phyloP scores from a whole-genome alignment of 2,329 filamentous ascomycete species.

The Leptosphaerulina australis region DNA sequence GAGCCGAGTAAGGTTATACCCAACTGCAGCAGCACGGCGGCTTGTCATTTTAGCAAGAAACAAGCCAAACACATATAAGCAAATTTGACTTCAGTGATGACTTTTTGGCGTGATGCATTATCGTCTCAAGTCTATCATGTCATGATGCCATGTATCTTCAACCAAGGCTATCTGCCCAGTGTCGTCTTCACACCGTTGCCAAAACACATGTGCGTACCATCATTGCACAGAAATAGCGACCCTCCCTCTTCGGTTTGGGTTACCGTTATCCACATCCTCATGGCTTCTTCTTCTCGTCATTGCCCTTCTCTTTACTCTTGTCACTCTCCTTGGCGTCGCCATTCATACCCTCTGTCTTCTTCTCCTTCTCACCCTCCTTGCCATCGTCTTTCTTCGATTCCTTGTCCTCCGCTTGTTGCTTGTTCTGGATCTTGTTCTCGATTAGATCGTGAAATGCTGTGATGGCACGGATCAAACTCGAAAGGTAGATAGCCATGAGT shows the following conservation, averaged over 20 bases:
- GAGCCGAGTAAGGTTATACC: conserved; percentile 25
- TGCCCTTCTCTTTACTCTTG: conserved; percentile 62
- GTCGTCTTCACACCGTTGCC: neutral
- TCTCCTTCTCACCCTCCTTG: conserved; percentile 70
- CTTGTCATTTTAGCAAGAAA: neutral
- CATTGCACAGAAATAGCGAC: neutral
- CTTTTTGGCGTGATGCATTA: conserved; percentile 21
- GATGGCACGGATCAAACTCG: conserved; percentile 94
- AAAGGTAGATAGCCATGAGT: conserved; percentile 97
- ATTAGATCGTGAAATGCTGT: conserved; percentile 99
- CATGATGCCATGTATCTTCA: conserved; percentile 25
- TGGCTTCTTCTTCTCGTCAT: conserved; percentile 61
- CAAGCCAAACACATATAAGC: neutral
- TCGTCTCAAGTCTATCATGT: conserved; percentile 36
- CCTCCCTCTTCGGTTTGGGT: neutral
- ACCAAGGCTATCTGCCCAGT: neutral
- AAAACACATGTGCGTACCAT: neutral
- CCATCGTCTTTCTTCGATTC: conserved; percentile 69
- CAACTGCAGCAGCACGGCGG: conserved; percentile 32
- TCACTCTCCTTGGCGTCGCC: conserved; percentile 57
- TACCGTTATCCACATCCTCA: neutral
- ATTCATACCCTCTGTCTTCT: conserved; percentile 61
- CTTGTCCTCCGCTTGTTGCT: conserved; percentile 95
- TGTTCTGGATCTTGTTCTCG: conserved; percentile 99
- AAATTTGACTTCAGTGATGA: neutral